These are phyloP conservation scores for Trichoderma sp. DNA, from an alignment of 2,329 filamentous ascomycete species.

Conservation along the genomic window DNA sequence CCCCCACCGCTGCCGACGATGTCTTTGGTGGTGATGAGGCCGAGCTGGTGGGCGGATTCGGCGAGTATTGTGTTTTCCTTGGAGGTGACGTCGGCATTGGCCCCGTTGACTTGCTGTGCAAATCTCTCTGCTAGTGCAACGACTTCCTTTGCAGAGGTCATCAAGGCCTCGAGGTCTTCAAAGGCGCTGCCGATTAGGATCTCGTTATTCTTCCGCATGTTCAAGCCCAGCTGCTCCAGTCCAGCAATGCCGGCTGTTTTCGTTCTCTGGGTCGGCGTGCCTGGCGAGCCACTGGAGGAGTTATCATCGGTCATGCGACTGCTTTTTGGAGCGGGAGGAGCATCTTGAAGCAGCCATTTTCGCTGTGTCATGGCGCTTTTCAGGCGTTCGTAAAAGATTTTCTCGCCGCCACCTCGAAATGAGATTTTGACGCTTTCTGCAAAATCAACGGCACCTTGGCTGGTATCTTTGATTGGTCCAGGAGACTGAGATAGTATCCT, in stretches of 20 bases:
- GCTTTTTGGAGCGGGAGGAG: conserved; percentile 79
- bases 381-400: conserved; percentile 84
- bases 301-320: conserved; percentile 43
- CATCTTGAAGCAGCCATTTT: conserved; percentile 91
- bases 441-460: conserved; percentile 51
- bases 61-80: conserved; percentile 76
- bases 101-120: conserved; percentile 65
- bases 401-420: conserved; percentile 85
- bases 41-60: conserved; percentile 76
- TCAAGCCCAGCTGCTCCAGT: conserved; percentile 80
- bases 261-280: conserved; percentile 37
- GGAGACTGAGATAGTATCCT: conserved; percentile 70
- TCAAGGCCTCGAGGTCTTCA: conserved; percentile 92
- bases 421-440: conserved; percentile 85
- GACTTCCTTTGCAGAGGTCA: conserved; percentile 96
- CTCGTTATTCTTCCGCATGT: conserved; percentile 89
- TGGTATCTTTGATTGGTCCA: conserved; percentile 62
- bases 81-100: conserved; percentile 59
- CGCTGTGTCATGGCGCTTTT: conserved; percentile 87
- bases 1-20: conserved; percentile 79
- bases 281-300: conserved; percentile 35
- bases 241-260: conserved; percentile 88
- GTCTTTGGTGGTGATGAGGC: conserved; percentile 91
- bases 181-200: conserved; percentile 90
- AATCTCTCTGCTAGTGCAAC: conserved; percentile 90